A percentile compares a stretch with the other conserved stretches of the same genome.
Evolutionary conservation across 257 asterid species (phyloP).

Genomic region (Nicotiana obtusifolia): DNA sequence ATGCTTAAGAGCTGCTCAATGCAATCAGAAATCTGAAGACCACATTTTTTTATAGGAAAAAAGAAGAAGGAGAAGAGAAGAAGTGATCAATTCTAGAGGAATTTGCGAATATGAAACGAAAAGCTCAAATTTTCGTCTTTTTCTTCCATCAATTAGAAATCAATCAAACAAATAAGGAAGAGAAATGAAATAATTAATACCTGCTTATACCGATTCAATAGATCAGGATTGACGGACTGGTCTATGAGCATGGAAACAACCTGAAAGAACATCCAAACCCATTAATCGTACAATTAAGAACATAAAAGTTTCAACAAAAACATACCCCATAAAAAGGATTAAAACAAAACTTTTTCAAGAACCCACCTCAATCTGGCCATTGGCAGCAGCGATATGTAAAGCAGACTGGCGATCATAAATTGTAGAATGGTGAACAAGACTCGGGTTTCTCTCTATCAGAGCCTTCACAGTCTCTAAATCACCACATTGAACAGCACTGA

Average conservation of each 20-base stretch:
- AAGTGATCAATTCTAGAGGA: neutral
- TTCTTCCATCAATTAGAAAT: neutral
- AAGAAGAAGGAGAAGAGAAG: neutral
- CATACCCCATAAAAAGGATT: neutral
- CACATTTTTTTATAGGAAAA: neutral
- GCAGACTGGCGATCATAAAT: slow-evolving; percentile 70
- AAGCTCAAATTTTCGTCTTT: neutral
- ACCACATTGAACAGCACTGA: slow-evolving; percentile 68
- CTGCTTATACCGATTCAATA: slow-evolving; percentile 79
- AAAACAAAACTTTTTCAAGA: neutral
- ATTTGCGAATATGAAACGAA: neutral
- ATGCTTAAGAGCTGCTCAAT: neutral
- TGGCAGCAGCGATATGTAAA: slow-evolving; percentile 94
- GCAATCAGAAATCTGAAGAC: neutral
- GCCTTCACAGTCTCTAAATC: slow-evolving; percentile 55
- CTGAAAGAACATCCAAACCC: slow-evolving; percentile 34
- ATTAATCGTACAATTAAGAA: slow-evolving; percentile 12
- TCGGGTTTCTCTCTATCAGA: slow-evolving; percentile 36
- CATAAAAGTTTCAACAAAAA: neutral
- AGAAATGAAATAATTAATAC: slow-evolving; percentile 22
- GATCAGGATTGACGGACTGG: slow-evolving; percentile 73
- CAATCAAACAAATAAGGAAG: slow-evolving; percentile 2
- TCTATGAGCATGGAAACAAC: slow-evolving; percentile 66
- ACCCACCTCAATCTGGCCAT: slow-evolving; percentile 94
- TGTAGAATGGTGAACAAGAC: slow-evolving; percentile 44